These are phyloP conservation scores for Ilex asprella DNA, from an alignment of 257 asterid genomes.

Conservation along the genomic window DNA sequence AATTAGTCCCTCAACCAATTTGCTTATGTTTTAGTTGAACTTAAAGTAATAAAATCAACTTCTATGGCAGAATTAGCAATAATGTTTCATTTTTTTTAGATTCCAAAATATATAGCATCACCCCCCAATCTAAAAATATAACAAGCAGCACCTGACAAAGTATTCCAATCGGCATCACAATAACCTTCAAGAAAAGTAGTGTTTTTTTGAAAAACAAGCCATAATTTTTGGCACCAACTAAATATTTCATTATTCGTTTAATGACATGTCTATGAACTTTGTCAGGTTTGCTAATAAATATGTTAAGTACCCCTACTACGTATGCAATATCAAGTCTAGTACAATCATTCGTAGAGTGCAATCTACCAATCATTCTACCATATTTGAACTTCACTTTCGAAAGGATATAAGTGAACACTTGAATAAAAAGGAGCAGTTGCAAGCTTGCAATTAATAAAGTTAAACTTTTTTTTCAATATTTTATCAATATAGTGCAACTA, in stretches of 20 bases:
- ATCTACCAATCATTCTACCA: neutral
- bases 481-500: neutral
- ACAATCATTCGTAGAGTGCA: neutral
- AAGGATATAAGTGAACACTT: too few species aligned
- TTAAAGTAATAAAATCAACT: too few species aligned
- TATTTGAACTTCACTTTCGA: too few species aligned
- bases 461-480: too few species aligned
- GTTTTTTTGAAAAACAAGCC: too few species aligned
- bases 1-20: too few species aligned
- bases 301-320: neutral
- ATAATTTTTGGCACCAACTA: neutral
- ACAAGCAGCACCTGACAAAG: neutral
- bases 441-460: neutral
- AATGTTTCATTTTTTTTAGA: too few species aligned
- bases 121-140: too few species aligned
- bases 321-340: neutral
- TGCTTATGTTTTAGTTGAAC: too few species aligned
- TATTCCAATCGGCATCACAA: neutral
- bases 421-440: neutral
- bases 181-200: neutral
- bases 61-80: too few species aligned
- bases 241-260: neutral
- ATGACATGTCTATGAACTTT: neutral
- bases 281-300: neutral
- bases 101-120: too few species aligned